Conservation (phyloP, 768 basidiomycete species). For the Boletus huronensis region DNA sequence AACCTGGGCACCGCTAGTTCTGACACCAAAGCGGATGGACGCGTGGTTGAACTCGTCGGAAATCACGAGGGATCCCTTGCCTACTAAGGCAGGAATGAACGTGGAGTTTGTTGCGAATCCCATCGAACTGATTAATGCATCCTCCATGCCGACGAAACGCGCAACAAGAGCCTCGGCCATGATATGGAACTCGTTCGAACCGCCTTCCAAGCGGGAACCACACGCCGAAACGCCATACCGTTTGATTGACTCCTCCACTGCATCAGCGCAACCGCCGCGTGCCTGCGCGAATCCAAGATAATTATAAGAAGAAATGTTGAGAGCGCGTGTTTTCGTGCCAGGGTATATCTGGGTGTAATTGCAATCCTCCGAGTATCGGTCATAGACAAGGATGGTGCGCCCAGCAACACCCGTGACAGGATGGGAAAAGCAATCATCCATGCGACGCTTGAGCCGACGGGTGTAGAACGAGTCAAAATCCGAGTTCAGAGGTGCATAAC, state of each 20-base stretch:
- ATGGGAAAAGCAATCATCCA: slow-evolving; percentile 93
- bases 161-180: slow-evolving; percentile 85
- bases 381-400: slow-evolving; percentile 82
- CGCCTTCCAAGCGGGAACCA: slow-evolving; percentile 78
- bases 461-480: slow-evolving; percentile 99
- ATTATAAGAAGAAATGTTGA: slow-evolving; percentile 98
- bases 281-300: slow-evolving; percentile 98
- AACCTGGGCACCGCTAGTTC: slow-evolving; percentile 84
- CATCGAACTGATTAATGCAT: slow-evolving; percentile 89
- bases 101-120: slow-evolving; percentile 97
- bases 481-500: slow-evolving; percentile 93
- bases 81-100: slow-evolving; percentile 84
- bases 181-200: slow-evolving; percentile 81
- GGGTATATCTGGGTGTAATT: slow-evolving; percentile 75
- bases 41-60: slow-evolving; percentile 98
- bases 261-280: slow-evolving; percentile 90
- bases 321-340: slow-evolving; percentile 78
- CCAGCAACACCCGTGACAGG: slow-evolving; percentile 95
- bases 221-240: slow-evolving; percentile 79
- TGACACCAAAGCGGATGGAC: slow-evolving; percentile 88
- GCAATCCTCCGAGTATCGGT: slow-evolving; percentile 80
- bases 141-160: slow-evolving; percentile 86
- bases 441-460: slow-evolving; percentile 86
- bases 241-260: slow-evolving; percentile 78
- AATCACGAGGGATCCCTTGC: slow-evolving; percentile 90